Percentiles rank a stretch among this genome's conserved stretches.
Evolutionary conservation across 768 basidiomycete genomes (phyloP).

Genomic region (Inosperma sp.): DNA sequence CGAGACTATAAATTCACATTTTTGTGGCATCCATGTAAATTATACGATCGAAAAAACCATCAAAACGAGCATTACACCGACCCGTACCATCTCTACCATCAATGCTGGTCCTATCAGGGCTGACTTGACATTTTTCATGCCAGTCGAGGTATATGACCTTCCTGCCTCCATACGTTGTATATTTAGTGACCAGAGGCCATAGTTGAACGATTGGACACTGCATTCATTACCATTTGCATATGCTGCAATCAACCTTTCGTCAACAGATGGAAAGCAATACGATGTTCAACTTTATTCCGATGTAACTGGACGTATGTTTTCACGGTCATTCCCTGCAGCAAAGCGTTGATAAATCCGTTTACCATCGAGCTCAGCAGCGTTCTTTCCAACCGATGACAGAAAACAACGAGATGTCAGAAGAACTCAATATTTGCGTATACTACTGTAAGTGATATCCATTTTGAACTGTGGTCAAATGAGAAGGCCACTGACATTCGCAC

Average conservation of each 20-base stretch:
- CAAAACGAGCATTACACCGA: slow-evolving; percentile 5
- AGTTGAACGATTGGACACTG: slow-evolving; percentile 21
- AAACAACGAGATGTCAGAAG: no score
- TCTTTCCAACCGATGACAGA: no score
- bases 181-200: not conserved
- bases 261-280: slow-evolving; percentile 37
- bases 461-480: no score
- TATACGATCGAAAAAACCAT: no score
- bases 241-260: slow-evolving; percentile 32
- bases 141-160: slow-evolving; percentile 1
- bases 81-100: not conserved
- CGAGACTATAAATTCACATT: no score
- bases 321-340: no score
- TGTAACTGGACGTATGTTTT: slow-evolving; percentile 41
- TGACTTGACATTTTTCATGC: slow-evolving; percentile 1
- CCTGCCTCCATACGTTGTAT: not conserved
- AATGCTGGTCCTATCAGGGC: not conserved
- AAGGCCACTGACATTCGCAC: no score
- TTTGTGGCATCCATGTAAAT: no score
- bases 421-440: no score
- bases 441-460: no score
- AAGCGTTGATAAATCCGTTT: no score
- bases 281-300: slow-evolving; percentile 39
- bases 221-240: slow-evolving; percentile 54
- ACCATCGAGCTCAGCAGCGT: no score